Evolutionary conservation across 208 protist genomes (phyloP), one percentile per base, ranked within the genome.

Genomic region (Acanthamoeba culbertsoni): DNA sequence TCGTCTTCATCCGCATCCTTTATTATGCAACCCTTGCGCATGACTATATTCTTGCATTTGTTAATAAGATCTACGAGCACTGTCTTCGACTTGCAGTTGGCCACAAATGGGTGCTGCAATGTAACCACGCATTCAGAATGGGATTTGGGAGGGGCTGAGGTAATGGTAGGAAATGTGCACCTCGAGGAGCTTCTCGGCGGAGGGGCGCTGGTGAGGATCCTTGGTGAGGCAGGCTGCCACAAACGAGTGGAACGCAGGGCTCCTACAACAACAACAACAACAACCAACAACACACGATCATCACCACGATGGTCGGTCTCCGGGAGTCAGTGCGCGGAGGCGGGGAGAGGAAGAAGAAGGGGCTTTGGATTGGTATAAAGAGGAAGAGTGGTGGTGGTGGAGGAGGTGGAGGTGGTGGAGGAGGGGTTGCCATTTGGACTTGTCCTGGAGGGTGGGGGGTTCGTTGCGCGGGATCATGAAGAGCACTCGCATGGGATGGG

Each of bases 401-500:
- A n/a, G n/a, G n/a, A n/a, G n/a, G n/a, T n/a, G n/a, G n/a, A n/a
- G 98, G 20, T 97, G 91, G 28, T 79, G 63, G 51, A 98, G 97
- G 26, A 94, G 75, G 3, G 65, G 35, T 1, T 43, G 93, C 95
- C 95, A 97, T 31, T 94, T 77, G 20, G 5, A 6, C 23, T 82
- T 33, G 7, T 96, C 86, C 26, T 93, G 93, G 0, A 98, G 48
- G 28, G 59, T 97, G 5, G 97, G 97, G 43, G 96, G 94, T n/a
- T 82, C 46, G 18, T 84, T 26, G 16, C 95, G 97, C 16, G 96
- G 95, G 46, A 98, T 98, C 37, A 95, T 82, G 59, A 97, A 98
- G 0, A 98, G 68, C 1, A 96, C 97, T 26, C 97, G 89, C 93
- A 98, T 96, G 28, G 97, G 97, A 55, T 97, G 96, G 35, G 97